Evolutionary conservation across 2,329 filamentous ascomycete species (phyloP), one percentile per base, ranked within the genome.

Genomic region (Apiospora koreana): DNA sequence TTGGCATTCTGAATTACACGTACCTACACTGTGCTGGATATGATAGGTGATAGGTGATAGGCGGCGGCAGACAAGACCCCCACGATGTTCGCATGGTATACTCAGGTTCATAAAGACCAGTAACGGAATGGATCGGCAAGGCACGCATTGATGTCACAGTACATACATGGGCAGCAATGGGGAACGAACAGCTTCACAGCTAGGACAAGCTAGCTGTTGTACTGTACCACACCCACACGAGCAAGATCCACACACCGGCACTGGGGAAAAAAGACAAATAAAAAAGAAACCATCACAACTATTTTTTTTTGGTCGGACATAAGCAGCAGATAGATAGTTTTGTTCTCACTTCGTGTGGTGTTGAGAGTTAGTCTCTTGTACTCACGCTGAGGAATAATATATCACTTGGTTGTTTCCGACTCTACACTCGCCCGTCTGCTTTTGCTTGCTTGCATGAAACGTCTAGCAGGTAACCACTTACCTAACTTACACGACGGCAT

Each of bases 41-140:
- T 67, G 65, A 46, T 43, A 67, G 31, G 65, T 67, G 65, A 46
- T 31, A 67, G 45, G n/a, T n/a, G n/a, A n/a, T n/a, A n/a, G n/a
- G n/a, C n/a, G n/a, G n/a, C n/a, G n/a, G 65, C 65, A 46, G 35
- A 35, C 35, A 35, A 35, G 25, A 46, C 41, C 21, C 65, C 31
- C 42, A 45, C 31, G 42, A 67, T 67, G 45, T 46, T 46, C 54
- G 21, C 28, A 62, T 38, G 31, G 31, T 62, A 62, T 62, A 62
- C 28, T 21, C 10, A 14, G 21, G 54, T 38, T 62, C 35, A 9
- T 35, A 58, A 35, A 58, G 54, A n/a, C 54, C 54, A 62, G 54
- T 62, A 62, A 31, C 54, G 54, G 54, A 35, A 38, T 62, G 54
- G 54, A 62, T 62, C 54, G 54, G 31, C 54, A 62, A 62, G 31